phyloP scores from a whole-genome alignment of 225 moss, liverwort and hornwort genomes.

The Sphagnum contortum region DNA sequence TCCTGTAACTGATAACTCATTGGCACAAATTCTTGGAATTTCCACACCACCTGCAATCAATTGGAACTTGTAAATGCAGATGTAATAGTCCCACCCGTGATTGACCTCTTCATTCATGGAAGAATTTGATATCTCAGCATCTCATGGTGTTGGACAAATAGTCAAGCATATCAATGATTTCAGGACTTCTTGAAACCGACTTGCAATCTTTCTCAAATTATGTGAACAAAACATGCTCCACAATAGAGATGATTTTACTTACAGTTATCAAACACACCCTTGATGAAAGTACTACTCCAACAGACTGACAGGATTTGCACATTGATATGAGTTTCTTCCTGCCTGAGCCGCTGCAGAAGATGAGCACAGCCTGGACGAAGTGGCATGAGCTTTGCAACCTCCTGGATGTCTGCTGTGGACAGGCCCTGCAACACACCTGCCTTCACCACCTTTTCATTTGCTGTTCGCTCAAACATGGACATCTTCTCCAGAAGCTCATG shows the following conservation, averaged over 20 bases:
- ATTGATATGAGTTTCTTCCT: conserved; percentile 22
- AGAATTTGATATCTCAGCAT: not conserved
- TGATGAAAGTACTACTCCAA: conserved; percentile 72
- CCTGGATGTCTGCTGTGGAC: conserved; percentile 29
- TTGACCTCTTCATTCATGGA: no score
- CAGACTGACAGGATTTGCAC: conserved; percentile 74
- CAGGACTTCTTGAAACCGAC: not conserved
- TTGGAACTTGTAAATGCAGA: no score
- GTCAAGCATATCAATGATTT: not conserved
- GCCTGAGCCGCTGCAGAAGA: conserved; percentile 34
- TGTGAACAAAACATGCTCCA: no score
- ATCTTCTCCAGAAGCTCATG: conserved; percentile 27
- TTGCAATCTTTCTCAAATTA: not conserved
- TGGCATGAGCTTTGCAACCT: conserved; percentile 47
- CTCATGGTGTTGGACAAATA: not conserved
- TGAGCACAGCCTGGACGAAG: conserved; percentile 64
- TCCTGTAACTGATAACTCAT: conserved; percentile 53
- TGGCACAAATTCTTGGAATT: conserved; percentile 39
- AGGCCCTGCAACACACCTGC: conserved; percentile 61
- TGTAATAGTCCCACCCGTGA: no score
- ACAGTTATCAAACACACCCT: conserved; percentile 45
- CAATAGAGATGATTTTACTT: not conserved
- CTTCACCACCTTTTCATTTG: conserved; percentile 57
- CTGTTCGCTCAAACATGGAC: conserved; percentile 53
- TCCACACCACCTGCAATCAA: conserved; percentile 20